Evolutionary conservation across 2,329 filamentous ascomycete species (phyloP).

Genomic region (Exophiala spinifera): DNA sequence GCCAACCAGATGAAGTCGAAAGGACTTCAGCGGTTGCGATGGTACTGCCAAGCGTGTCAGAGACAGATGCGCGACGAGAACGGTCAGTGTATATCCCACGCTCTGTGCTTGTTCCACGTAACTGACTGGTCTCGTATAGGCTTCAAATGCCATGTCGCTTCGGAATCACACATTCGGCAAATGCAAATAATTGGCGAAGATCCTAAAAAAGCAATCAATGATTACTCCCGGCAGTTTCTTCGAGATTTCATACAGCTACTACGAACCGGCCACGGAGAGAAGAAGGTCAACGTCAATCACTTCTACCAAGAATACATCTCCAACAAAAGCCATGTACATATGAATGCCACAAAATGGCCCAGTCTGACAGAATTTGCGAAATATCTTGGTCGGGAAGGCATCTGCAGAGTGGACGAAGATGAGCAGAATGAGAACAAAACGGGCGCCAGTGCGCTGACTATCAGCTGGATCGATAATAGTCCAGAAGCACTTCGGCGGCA

Average conservation of each 20-base stretch:
- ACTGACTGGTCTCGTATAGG: slow-evolving; percentile 31
- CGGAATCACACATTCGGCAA: slow-evolving; percentile 82
- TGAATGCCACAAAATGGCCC: slow-evolving; percentile 90
- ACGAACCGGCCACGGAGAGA: slow-evolving; percentile 83
- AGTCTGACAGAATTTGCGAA: slow-evolving; percentile 89
- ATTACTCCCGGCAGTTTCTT: slow-evolving; percentile 78
- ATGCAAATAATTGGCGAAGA: slow-evolving; percentile 87
- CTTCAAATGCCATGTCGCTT: slow-evolving; percentile 83
- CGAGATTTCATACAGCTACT: slow-evolving; percentile 75
- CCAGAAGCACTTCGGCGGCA: slow-evolving; percentile 77
- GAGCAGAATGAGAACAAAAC: slow-evolving; percentile 58
- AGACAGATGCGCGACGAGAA: slow-evolving; percentile 79
- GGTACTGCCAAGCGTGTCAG: slow-evolving; percentile 86
- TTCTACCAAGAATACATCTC: slow-evolving; percentile 95
- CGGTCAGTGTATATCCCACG: slow-evolving; percentile 35
- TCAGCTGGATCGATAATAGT: slow-evolving; percentile 88
- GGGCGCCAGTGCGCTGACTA: slow-evolving; percentile 54
- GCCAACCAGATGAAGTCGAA: slow-evolving; percentile 82
- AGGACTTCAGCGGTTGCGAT: slow-evolving; percentile 72
- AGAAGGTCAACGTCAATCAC: slow-evolving; percentile 80
- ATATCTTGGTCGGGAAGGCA: slow-evolving; percentile 76
- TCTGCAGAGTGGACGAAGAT: slow-evolving; percentile 86
- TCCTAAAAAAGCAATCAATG: slow-evolving; percentile 75
- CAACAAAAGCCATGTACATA: slow-evolving; percentile 83
- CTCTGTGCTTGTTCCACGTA: too few relatives aligned